A percentile compares a stretch with the other conserved stretches of the same genome.
Evolutionary conservation across 2,329 filamentous ascomycete genomes (phyloP).

Genomic region (Fusarium illudens): DNA sequence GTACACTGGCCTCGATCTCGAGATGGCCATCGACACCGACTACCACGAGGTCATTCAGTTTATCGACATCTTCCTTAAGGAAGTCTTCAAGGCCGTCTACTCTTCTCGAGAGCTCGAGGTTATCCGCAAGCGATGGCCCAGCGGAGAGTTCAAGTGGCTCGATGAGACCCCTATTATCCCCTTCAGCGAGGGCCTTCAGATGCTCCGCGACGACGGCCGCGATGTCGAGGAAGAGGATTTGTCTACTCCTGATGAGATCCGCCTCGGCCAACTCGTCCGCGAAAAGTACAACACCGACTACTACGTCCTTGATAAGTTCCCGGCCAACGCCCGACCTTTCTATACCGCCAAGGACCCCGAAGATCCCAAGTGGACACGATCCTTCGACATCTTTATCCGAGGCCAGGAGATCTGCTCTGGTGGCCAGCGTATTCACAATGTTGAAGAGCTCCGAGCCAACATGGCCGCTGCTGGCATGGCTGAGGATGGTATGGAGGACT

Average conservation of each 20-base stretch:
- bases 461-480: conserved; percentile 81
- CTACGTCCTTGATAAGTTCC: conserved; percentile 95
- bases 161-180: conserved; percentile 84
- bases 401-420: conserved; percentile 93
- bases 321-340: conserved; percentile 82
- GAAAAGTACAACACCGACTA: conserved; percentile 90
- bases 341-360: conserved; percentile 87
- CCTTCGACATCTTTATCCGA: conserved; percentile 93
- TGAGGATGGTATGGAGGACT: conserved; percentile 87
- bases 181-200: conserved; percentile 80
- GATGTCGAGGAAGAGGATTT: conserved; percentile 80
- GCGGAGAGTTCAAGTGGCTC: conserved; percentile 85
- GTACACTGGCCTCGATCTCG: conserved; percentile 90
- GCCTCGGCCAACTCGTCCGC: conserved; percentile 83
- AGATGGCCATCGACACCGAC: conserved; percentile 89
- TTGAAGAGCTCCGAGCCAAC: conserved; percentile 75
- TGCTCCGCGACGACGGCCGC: conserved; percentile 85
- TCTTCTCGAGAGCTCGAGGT: conserved; percentile 74
- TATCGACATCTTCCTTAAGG: conserved; percentile 83
- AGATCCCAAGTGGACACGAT: conserved; percentile 80
- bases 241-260: conserved; percentile 85
- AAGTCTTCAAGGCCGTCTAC: conserved; percentile 62
- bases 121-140: conserved; percentile 85
- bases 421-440: conserved; percentile 90
- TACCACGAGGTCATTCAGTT: conserved; percentile 87